Base-by-base conservation (phyloP, 768 basidiomycete genomes). In the Phlegmacium glaucopus region DNA sequence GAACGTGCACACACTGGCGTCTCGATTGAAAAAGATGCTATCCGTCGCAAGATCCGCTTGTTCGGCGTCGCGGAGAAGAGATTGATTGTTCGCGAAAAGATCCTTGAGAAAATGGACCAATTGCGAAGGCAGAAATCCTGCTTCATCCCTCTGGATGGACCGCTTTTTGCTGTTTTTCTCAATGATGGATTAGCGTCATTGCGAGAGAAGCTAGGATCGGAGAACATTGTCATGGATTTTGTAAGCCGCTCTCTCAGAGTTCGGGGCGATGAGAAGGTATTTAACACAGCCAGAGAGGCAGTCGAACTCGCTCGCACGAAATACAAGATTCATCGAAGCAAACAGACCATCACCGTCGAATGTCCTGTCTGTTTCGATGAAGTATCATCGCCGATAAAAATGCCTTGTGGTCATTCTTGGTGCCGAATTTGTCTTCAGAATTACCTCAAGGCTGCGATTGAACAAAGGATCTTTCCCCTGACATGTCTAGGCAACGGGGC, bases 301-400 rank as follows among this genome's bases (percentile, higher is more conserved):
- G 61, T 76, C 13, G 66, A 65, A 17, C 58, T 57, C 37, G 60
- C 64, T 16, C 66, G 67, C 13, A 56, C 67, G 39, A 54, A 50
- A 27, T 58, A 59, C 15, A 51, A 52, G 30, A 41, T 51, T 25
- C 50, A 37, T 34, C 62, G 40, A 34, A 22, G 10, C 10, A 32
- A 40, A n/a, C 32, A 16, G 16, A 17, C 48, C 15, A 17, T 43
- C 42, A 41, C 17, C 8, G 45, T 48, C 27, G 59, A 44, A 17
- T 92, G 89, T 55, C 88, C 89, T 0, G 81, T 89, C 3, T 92
- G 89, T 61, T 78, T 90, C 48, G 74, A 74, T 45, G 72, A 78
- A 36, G 74, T 75, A 1, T 65, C 75, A 0, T 61, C 72, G 1
- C 83, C 83, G 0, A 61, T 82, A 3, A 69, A 68, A 9, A 70